A percentile compares a stretch with the other conserved stretches of the same genome.
Conservation (phyloP, 2,329 filamentous ascomycete species). For the Mariannaea sp. region DNA sequence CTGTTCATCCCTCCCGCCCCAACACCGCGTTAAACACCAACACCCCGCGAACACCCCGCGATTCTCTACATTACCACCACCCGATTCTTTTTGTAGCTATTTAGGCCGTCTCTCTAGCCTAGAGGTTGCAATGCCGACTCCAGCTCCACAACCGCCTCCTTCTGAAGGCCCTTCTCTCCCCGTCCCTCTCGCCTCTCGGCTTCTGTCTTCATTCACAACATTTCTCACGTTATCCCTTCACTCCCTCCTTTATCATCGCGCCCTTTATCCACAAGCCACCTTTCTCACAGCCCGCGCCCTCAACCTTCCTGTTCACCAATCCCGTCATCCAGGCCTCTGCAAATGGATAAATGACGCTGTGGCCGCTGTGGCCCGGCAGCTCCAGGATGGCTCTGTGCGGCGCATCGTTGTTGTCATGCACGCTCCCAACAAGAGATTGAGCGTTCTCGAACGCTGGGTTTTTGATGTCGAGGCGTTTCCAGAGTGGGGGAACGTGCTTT, state of each 20-base stretch:
- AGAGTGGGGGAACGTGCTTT: slow-evolving; percentile 29
- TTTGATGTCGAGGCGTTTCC: slow-evolving; percentile 63
- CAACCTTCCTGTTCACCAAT: slow-evolving; percentile 84
- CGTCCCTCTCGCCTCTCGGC: slow-evolving; percentile 44
- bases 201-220: slow-evolving; percentile 72
- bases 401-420: slow-evolving; percentile 57
- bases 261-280: slow-evolving; percentile 75
- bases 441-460: slow-evolving; percentile 64
- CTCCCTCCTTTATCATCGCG: slow-evolving; percentile 82
- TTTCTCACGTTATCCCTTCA: slow-evolving; percentile 86
- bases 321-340: slow-evolving; percentile 83
- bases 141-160: neutral
- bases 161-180: slow-evolving; percentile 36
- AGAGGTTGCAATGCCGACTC: slow-evolving; percentile 1
- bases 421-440: slow-evolving; percentile 39
- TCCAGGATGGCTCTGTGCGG: slow-evolving; percentile 60
- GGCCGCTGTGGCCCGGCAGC: slow-evolving; percentile 69
- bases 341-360: slow-evolving; percentile 84
- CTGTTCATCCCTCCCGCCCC: too few relatives aligned
- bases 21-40: too few relatives aligned
- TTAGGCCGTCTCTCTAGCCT: neutral
- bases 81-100: too few relatives aligned
- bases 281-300: slow-evolving; percentile 82
- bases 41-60: too few relatives aligned
- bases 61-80: too few relatives aligned